A percentile compares a stretch with the other conserved stretches of the same genome.
Conservation (phyloP, 306 rosid species). For the Crotalaria pallida region DNA sequence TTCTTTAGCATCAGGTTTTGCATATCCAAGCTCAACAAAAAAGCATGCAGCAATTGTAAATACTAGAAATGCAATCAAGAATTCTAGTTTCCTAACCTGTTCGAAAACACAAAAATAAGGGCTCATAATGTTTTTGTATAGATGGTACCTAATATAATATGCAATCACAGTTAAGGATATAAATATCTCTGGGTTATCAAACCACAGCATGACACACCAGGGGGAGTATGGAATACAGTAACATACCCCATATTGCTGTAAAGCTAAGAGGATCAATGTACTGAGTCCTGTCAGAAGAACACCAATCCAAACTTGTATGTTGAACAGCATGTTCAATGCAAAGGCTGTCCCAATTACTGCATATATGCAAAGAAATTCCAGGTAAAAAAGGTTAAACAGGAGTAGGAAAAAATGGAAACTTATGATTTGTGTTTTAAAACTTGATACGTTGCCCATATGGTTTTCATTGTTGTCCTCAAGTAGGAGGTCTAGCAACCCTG, state of each 20-base stretch:
- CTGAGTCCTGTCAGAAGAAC: slow-evolving; percentile 48
- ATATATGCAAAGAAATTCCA: slow-evolving; percentile 31
- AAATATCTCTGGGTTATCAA: neutral
- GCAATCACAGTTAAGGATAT: neutral
- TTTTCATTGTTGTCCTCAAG: neutral
- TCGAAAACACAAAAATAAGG: neutral
- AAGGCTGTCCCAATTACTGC: slow-evolving; percentile 54
- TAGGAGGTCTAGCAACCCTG: neutral
- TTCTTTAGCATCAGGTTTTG: slow-evolving; percentile 69
- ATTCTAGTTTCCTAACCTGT: slow-evolving; percentile 96
- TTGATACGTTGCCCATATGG: neutral
- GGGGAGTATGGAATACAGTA: slow-evolving; percentile 1
- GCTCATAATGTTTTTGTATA: neutral
- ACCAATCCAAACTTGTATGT: slow-evolving; percentile 44
- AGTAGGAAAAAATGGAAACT: neutral
- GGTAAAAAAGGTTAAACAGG: neutral
- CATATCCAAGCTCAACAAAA: slow-evolving; percentile 83
- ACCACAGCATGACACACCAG: neutral
- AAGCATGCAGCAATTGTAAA: slow-evolving; percentile 89
- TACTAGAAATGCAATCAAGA: slow-evolving; percentile 83
- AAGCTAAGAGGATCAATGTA: slow-evolving; percentile 49
- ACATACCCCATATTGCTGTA: slow-evolving; percentile 98
- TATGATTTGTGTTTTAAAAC: neutral
- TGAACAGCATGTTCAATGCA: slow-evolving; percentile 53
- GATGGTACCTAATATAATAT: neutral